Base-by-base conservation (phyloP, 257 asterid genomes). In the Lantana camara region DNA sequence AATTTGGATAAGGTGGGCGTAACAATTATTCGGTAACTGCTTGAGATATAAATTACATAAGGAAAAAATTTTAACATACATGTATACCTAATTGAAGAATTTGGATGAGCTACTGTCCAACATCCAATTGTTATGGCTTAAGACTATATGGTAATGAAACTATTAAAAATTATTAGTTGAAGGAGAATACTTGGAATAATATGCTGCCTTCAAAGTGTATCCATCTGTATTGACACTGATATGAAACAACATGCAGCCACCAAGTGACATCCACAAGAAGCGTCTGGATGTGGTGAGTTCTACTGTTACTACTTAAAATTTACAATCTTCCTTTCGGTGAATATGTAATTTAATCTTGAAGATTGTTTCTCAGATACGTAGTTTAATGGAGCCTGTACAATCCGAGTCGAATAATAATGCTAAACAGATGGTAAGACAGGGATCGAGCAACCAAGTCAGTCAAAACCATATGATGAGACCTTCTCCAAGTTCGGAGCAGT, bases 251-350 rank as follows among this genome's bases (percentile, higher is more conserved):
- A 40, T 82, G 94, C 97, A 87, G 97, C 67, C 82, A 58, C 79
- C 83, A 22, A 77, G 78, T 59, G 96, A 88, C 44, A 73, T 50
- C 68, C 98, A 92, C 86, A 79, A 82, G 59, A 90, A 81, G 77
- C 99, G 99, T 61, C 75, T 84, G 71, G 95, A 94, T 69, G 86
- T 70, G 79, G 99, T 94, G 69, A 81, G 82, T 73, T 57, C 9
- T 68, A 55, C 53, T 57, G 27, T 41, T 38, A 51, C 57, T n/a
- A 34, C 22, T 58, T 48, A 19, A 24, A 45, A 5, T 27, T 27
- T 27, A 4, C 13, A 27, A 47, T 49, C 54, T 75, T 22, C 12
- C 21, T 51, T 13, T 60, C 58, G 24, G 19, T 55, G 19, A 61
- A 60, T 47, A 9, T 7, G 30, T 34, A 29, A 56, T 40, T 15